A percentile compares a stretch with the other conserved stretches of the same genome.
phyloP scores from a whole-genome alignment of 345 rosid genomes.

The Aethionema arabicum region DNA sequence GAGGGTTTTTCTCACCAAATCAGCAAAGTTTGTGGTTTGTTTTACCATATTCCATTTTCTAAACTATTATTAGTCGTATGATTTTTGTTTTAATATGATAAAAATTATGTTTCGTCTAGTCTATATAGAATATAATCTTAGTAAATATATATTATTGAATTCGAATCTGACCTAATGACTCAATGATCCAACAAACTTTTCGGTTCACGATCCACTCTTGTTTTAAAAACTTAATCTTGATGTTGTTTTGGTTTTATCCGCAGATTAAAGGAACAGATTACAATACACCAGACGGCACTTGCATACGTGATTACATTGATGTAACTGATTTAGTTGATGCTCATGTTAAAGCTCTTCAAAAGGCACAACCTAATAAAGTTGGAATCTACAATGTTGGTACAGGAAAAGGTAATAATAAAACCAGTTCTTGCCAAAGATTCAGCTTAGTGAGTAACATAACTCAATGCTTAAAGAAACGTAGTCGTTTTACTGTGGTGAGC shows the following conservation, averaged over 20 bases:
- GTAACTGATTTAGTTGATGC: conserved; percentile 63
- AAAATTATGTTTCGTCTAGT: too few species aligned
- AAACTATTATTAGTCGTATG: too few species aligned
- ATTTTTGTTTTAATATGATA: too few species aligned
- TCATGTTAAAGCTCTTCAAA: conserved; percentile 61
- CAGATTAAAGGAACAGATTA: conserved; percentile 66
- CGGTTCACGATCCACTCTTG: too few species aligned
- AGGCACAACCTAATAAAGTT: conserved; percentile 47
- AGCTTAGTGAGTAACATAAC: background rate
- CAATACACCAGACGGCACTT: conserved; percentile 57
- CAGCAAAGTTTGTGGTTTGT: too few species aligned
- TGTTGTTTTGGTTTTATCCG: background rate
- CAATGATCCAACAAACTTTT: too few species aligned
- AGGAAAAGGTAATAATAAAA: conserved; percentile 48
- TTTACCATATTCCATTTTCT: too few species aligned
- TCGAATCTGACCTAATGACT: too few species aligned
- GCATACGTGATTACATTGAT: conserved; percentile 57
- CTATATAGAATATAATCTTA: too few species aligned
- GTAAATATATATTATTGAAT: too few species aligned
- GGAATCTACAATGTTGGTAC: conserved; percentile 67
- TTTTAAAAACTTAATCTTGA: background rate
- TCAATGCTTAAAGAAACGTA: background rate
- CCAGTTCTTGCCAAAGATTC: background rate
- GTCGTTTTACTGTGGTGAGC: conserved; percentile 15
- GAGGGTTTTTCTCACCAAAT: too few species aligned